Evolutionary conservation across 2,329 filamentous ascomycete species (phyloP), one percentile per base, ranked within the genome.

Genomic region (Phaeophleospora eucalypticola): DNA sequence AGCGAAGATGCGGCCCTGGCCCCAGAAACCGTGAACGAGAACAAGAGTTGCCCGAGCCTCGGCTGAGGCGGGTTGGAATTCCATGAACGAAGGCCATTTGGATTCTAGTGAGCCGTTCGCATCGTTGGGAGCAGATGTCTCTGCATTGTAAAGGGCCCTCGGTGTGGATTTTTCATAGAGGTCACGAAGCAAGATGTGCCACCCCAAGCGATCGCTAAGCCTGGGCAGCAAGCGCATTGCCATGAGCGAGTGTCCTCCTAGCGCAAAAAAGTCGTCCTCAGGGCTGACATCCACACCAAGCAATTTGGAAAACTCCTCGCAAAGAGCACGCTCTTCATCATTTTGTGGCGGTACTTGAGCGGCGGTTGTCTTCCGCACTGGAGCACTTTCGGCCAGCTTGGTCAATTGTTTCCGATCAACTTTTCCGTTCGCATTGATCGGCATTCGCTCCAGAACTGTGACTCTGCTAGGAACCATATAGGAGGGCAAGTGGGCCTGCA

Each of bases 21-120:
- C 43, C 43, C 43, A 46, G 36, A 46, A 46, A 3, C 43, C 43
- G 20, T 46, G 43, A 14, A 46, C 19, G 24, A 46, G 43, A 46
- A 46, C 29, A 7, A 46, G 4, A 12, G 43, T 46, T 6, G 43
- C 37, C 29, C 35, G 42, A 18, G 16, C 38, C 42, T 45, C 3
- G 35, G 18, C 16, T 4, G 33, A 33, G 20, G 33, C 33, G n/a
- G 33, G 24, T 14, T 45, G 35, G 21, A 38, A 16, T 19, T 45
- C 42, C 42, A 45, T 45, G 24, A 16, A 45, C 8, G 42, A 45
- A 8, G 42, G 42, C 42, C 33, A 37, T 20, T 45, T 32, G 18
- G 18, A n/a, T 4, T 45, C 24, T 7, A 24, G 9, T 18, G 33
- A 37, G 9, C 42, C 34, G 17, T 37, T 38, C 8, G 32, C 24